Conservation (phyloP, 2,329 filamentous ascomycete species). For the Neonectria ditissima region DNA sequence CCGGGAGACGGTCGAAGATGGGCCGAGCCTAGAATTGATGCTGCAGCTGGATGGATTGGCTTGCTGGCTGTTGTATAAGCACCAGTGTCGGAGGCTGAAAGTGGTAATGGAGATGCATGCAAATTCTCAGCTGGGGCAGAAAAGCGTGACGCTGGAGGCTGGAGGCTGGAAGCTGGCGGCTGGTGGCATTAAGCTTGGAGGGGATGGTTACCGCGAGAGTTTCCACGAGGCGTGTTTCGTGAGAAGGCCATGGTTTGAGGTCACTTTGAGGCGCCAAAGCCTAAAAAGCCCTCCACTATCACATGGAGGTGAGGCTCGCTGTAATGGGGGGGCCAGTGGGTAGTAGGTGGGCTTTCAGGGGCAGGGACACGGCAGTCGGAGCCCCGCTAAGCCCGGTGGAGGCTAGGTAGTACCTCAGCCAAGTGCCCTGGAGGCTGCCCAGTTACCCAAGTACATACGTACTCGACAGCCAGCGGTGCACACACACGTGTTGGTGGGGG, state of each 20-base stretch:
- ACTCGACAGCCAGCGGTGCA: neutral
- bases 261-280: neutral
- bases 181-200: conserved; percentile 4
- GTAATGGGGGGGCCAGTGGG: conserved; percentile 6
- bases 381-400: neutral
- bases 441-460: no score
- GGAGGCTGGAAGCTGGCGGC: no score
- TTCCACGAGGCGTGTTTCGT: neutral
- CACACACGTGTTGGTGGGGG: conserved; percentile 8
- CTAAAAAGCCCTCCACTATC: neutral
- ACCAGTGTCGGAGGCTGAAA: neutral
- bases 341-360: neutral
- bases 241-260: neutral
- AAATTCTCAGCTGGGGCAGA: neutral
- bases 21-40: conserved; percentile 1
- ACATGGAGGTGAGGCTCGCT: neutral
- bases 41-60: neutral
- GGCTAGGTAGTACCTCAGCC: neutral
- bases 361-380: neutral
- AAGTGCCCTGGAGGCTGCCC: no score
- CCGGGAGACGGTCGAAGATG: neutral
- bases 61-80: neutral
- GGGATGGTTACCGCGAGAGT: conserved; percentile 1
- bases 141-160: neutral
- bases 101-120: neutral